These are phyloP conservation scores for Hyaloscypha variabilis DNA, from an alignment of 495 filamentous ascomycete genomes.

Conservation along the genomic window DNA sequence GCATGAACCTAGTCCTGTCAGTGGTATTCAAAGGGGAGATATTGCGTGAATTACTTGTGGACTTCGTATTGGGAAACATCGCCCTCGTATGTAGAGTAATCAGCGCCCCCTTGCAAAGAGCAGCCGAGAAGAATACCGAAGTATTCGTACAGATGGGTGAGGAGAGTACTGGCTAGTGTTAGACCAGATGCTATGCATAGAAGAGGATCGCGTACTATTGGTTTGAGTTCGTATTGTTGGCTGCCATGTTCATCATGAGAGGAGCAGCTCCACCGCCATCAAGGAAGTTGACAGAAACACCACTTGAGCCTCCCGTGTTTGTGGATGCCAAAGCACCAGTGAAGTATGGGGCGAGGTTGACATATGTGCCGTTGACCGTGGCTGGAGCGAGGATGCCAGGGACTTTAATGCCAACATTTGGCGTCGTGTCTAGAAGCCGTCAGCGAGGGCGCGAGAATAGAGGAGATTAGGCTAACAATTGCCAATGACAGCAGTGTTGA, in stretches of 20 bases:
- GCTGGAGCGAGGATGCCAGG: constrained; percentile 52
- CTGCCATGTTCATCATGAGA: constrained; percentile 50
- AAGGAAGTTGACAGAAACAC: constrained; percentile 53
- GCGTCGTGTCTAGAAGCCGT: constrained; percentile 42
- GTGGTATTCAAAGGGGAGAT: background rate
- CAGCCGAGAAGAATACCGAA: constrained; percentile 56
- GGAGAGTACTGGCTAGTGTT: constrained; percentile 42
- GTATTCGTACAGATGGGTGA: constrained; percentile 59
- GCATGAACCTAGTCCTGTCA: constrained; percentile 50
- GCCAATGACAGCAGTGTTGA: constrained; percentile 59
- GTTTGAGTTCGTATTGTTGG: constrained; percentile 42
- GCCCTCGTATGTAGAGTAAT: constrained; percentile 46
- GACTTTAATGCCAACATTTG: constrained; percentile 47
- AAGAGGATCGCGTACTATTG: constrained; percentile 48
- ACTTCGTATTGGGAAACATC: constrained; percentile 47
- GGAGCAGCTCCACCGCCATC: constrained; percentile 56
- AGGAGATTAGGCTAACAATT: constrained; percentile 38
- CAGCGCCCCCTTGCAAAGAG: constrained; percentile 39
- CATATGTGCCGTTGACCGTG: constrained; percentile 45
- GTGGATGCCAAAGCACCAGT: constrained; percentile 48
- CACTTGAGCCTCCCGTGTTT: constrained; percentile 41
- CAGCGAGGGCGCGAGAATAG: constrained; percentile 1
- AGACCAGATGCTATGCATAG: background rate
- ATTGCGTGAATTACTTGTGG: constrained; percentile 42
- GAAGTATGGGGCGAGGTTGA: constrained; percentile 58